These are phyloP conservation scores for Sphaerulina musiva DNA, from an alignment of 2,329 filamentous ascomycete genomes.

Conservation along the genomic window DNA sequence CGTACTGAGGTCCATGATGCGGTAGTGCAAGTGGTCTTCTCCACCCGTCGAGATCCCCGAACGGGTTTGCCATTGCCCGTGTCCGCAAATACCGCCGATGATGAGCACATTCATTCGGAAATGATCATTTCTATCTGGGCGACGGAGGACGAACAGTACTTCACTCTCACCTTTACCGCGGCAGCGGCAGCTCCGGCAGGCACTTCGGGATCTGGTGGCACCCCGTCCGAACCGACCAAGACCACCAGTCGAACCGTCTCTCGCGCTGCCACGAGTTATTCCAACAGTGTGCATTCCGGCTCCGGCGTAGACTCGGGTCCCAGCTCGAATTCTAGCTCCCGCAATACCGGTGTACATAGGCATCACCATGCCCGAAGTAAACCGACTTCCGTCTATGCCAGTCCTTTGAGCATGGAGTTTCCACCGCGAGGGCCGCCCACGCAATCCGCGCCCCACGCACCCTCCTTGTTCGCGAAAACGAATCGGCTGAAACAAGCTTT, in stretches of 20 bases:
- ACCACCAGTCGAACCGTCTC: slow-evolving; percentile 39
- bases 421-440: slow-evolving; percentile 62
- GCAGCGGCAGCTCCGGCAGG: slow-evolving; percentile 29
- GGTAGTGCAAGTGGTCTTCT: slow-evolving; percentile 61
- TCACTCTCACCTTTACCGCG: slow-evolving; percentile 67
- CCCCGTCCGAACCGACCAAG: slow-evolving; percentile 20
- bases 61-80: slow-evolving; percentile 37
- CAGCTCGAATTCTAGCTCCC: slow-evolving; percentile 31
- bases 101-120: slow-evolving; percentile 51
- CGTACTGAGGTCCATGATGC: slow-evolving; percentile 51
- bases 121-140: slow-evolving; percentile 73
- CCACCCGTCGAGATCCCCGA: slow-evolving; percentile 40
- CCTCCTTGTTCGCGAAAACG: slow-evolving; percentile 65
- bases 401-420: slow-evolving; percentile 55
- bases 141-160: slow-evolving; percentile 62
- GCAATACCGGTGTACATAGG: neutral
- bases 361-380: slow-evolving; percentile 8
- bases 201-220: slow-evolving; percentile 9
- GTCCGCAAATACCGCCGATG: slow-evolving; percentile 14
- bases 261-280: slow-evolving; percentile 35
- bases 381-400: slow-evolving; percentile 35
- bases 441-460: slow-evolving; percentile 49
- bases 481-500: slow-evolving; percentile 70
- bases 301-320: slow-evolving; percentile 35
- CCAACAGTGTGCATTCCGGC: slow-evolving; percentile 33